A percentile compares a stretch with the other conserved stretches of the same genome.
Conservation (phyloP, 495 filamentous ascomycete species). For the Talaromyces adpressus region DNA sequence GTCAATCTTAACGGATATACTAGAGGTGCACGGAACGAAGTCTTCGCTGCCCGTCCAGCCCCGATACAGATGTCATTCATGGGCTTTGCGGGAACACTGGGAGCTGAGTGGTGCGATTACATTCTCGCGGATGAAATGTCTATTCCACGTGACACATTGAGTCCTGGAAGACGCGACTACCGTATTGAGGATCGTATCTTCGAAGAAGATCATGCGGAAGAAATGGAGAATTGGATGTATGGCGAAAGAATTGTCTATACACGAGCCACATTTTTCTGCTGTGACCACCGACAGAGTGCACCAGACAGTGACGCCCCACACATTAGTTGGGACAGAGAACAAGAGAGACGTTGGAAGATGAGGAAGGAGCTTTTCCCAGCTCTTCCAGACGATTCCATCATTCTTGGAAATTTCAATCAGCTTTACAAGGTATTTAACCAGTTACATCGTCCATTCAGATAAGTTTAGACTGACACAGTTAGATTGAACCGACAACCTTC, state of each 20-base stretch:
- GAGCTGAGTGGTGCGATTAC: slow-evolving; percentile 99
- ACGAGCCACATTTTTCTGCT: slow-evolving; percentile 97
- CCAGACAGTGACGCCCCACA: slow-evolving; percentile 58
- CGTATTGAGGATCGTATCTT: slow-evolving; percentile 62
- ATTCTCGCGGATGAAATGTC: slow-evolving; percentile 85
- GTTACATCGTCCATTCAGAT: not conserved
- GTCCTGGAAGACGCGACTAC: slow-evolving; percentile 68
- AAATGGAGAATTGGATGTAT: slow-evolving; percentile 77
- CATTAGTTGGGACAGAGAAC: slow-evolving; percentile 83
- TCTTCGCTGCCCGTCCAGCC: slow-evolving; percentile 90
- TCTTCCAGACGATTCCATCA: slow-evolving; percentile 76
- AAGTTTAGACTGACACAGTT: not conserved
- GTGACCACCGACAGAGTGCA: slow-evolving; percentile 91
- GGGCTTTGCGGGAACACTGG: slow-evolving; percentile 95
- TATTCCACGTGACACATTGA: slow-evolving; percentile 73
- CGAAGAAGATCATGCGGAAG: slow-evolving; percentile 61
- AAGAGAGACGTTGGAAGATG: slow-evolving; percentile 82
- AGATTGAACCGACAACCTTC: slow-evolving; percentile 98
- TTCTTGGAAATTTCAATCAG: slow-evolving; percentile 98
- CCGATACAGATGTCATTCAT: slow-evolving; percentile 99
- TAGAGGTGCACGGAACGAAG: slow-evolving; percentile 90
- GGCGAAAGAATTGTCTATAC: slow-evolving; percentile 95
- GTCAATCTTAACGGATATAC: slow-evolving; percentile 98
- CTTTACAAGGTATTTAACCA: slow-evolving; percentile 77
- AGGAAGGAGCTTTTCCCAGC: slow-evolving; percentile 88